These are phyloP conservation scores for Musa balbisiana DNA, from an alignment of 202 grass and related monocot genomes.

Conservation along the genomic window DNA sequence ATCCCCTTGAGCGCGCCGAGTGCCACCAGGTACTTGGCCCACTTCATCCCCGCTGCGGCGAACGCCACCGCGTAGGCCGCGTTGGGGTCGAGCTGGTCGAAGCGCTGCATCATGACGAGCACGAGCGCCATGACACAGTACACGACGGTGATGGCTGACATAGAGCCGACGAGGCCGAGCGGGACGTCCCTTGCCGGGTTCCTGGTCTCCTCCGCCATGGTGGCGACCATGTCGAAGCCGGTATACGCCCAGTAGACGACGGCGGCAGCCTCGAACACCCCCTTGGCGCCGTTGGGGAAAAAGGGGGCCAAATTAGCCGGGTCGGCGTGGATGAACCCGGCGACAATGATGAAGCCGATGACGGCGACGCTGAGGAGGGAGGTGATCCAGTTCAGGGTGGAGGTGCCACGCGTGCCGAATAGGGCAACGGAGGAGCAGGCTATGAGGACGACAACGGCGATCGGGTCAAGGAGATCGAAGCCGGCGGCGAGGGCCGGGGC, in stretches of 20 bases:
- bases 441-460: constrained; percentile 42
- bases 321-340: constrained; percentile 41
- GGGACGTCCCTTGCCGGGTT: constrained; percentile 49
- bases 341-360: constrained; percentile 42
- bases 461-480: constrained; percentile 53
- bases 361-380: constrained; percentile 40
- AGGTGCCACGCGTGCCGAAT: constrained; percentile 37
- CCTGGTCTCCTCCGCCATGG: constrained; percentile 66
- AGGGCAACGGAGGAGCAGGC: constrained; percentile 38
- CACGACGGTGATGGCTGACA: constrained; percentile 55
- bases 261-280: constrained; percentile 43
- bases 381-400: constrained; percentile 41
- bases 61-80: constrained; percentile 53
- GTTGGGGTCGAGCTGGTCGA: constrained; percentile 50
- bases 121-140: constrained; percentile 54
- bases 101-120: constrained; percentile 55
- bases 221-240: constrained; percentile 71
- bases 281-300: constrained; percentile 45
- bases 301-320: constrained; percentile 35
- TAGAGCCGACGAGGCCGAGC: constrained; percentile 45
- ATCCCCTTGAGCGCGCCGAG: constrained; percentile 64
- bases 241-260: constrained; percentile 73
- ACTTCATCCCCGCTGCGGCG: constrained; percentile 31
- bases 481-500: constrained; percentile 35
- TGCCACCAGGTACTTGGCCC: constrained; percentile 51